These are phyloP conservation scores for Saturnispora mendoncae DNA, from an alignment of 805 yeast genomes.

Conservation along the genomic window DNA sequence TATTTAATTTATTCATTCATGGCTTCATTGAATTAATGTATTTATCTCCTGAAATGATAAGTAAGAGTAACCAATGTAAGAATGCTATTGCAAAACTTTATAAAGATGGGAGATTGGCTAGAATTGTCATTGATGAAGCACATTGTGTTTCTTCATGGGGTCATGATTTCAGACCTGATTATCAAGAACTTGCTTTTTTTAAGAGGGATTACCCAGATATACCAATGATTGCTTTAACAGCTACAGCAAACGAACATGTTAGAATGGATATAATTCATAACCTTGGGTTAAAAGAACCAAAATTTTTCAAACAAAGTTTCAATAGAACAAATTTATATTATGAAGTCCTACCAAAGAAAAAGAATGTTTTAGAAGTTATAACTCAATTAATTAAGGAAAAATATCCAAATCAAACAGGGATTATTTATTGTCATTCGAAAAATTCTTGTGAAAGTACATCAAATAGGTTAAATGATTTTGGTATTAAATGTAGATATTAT, in stretches of 20 bases:
- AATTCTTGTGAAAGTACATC: conserved; percentile 80
- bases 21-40: conserved; percentile 73
- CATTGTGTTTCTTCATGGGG: conserved; percentile 99
- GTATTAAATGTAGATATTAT: conserved; percentile 65
- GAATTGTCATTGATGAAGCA: conserved; percentile 93
- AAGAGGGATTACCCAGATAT: conserved; percentile 65
- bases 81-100: conserved; percentile 52
- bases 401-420: conserved; percentile 62
- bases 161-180: conserved; percentile 95
- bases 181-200: conserved; percentile 68
- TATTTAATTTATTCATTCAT: conserved; percentile 50
- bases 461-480: conserved; percentile 44
- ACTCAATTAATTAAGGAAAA: conserved; percentile 42
- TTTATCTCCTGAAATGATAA: conserved; percentile 91
- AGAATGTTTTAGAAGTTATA: conserved; percentile 49
- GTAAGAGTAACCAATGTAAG: conserved; percentile 61
- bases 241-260: conserved; percentile 91
- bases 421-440: conserved; percentile 89
- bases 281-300: conserved; percentile 51
- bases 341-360: conserved; percentile 61
- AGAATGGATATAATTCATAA: conserved; percentile 78
- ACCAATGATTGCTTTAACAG: conserved; percentile 94
- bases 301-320: conserved; percentile 79
- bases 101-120: conserved; percentile 51
- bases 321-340: conserved; percentile 81